Percentiles rank a stretch among this genome's conserved stretches.
Conservation (phyloP, 228 moss, liverwort and hornwort genomes). For the Sphagnum magellanicum region DNA sequence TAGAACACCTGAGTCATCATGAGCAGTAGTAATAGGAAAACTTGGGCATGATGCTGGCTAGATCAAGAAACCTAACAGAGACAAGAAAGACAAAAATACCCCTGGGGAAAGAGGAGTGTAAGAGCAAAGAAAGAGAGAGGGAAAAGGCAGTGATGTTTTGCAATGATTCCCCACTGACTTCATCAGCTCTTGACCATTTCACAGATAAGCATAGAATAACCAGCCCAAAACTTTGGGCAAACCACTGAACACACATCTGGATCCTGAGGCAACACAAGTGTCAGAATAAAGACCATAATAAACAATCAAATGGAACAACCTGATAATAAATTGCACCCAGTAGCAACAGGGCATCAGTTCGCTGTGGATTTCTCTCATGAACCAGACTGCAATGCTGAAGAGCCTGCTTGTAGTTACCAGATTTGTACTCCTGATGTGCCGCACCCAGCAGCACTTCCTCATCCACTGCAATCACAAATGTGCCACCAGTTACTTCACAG, state of each 20-base stretch:
- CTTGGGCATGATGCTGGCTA: background rate
- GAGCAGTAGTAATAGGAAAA: background rate
- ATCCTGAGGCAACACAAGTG: background rate
- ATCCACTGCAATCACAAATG: constrained; percentile 30
- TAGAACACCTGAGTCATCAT: no score
- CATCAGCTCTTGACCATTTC: background rate
- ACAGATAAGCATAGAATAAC: background rate
- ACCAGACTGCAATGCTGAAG: constrained; percentile 70
- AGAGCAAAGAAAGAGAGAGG: background rate
- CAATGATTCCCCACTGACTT: background rate
- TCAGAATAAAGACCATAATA: background rate
- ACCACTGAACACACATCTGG: background rate
- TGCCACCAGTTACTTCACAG: background rate
- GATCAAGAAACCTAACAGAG: background rate
- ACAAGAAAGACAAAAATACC: background rate
- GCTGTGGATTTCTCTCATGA: constrained; percentile 62
- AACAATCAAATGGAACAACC: constrained; percentile 22
- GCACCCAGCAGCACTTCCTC: constrained; percentile 69
- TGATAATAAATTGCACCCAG: constrained; percentile 96
- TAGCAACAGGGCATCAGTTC: constrained; percentile 79
- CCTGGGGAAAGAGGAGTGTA: background rate
- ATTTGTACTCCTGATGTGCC: constrained; percentile 94
- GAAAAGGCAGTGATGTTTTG: background rate
- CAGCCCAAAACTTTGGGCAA: background rate
- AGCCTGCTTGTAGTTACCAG: constrained; percentile 68